Evolutionary conservation across 805 yeast genomes (phyloP).

Genomic region (Ogataea parapolymorpha): DNA sequence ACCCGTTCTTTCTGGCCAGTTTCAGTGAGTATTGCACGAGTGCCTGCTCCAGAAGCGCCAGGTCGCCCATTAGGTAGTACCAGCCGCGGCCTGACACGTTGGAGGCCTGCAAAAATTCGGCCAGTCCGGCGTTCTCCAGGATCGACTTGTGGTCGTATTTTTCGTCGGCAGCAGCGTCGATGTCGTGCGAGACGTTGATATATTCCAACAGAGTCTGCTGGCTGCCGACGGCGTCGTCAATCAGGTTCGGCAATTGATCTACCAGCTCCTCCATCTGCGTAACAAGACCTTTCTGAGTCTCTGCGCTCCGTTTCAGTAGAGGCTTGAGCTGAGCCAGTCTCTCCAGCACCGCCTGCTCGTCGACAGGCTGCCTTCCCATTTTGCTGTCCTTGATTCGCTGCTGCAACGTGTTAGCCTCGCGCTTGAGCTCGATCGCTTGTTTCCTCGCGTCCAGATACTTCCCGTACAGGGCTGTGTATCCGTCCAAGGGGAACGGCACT

Average conservation of each 20-base stretch:
- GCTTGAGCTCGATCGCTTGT: constrained; percentile 20
- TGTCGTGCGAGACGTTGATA: constrained; percentile 43
- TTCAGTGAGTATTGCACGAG: constrained; percentile 73
- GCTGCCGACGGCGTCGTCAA: constrained; percentile 45
- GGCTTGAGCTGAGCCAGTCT: constrained; percentile 29
- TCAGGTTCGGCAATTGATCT: constrained; percentile 59
- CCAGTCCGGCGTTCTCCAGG: constrained; percentile 60
- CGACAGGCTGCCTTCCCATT: constrained; percentile 13
- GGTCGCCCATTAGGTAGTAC: constrained; percentile 81
- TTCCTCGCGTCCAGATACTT: constrained; percentile 10
- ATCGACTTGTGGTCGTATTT: constrained; percentile 63
- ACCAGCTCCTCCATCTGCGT: constrained; percentile 37
- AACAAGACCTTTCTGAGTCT: constrained; percentile 30
- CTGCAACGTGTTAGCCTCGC: constrained; percentile 22
- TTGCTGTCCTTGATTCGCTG: constrained; percentile 18
- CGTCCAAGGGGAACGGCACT: constrained; percentile 25
- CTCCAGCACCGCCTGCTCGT: constrained; percentile 9
- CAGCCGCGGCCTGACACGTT: constrained; percentile 80
- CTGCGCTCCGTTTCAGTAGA: constrained; percentile 28
- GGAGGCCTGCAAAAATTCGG: constrained; percentile 73
- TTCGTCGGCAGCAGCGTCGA: constrained; percentile 4
- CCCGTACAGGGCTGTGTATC: constrained; percentile 22
- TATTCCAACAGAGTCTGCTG: constrained; percentile 46
- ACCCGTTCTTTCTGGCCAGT: constrained; percentile 65
- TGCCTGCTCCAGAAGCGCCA: constrained; percentile 88